phyloP scores from a whole-genome alignment of 192 early-diverging fungal genomes.

The Thamnidium elegans region DNA sequence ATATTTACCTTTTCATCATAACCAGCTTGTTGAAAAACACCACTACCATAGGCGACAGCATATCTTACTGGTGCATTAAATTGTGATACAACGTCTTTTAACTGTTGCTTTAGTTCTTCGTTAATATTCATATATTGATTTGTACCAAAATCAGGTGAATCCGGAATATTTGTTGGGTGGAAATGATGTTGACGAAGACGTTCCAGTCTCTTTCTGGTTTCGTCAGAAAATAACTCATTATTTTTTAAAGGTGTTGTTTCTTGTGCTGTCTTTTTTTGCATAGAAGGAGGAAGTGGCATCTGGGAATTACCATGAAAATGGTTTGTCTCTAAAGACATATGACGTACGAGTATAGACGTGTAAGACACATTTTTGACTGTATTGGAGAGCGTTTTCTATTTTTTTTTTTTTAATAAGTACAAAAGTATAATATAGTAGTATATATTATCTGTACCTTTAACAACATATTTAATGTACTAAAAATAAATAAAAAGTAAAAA shows the following conservation, averaged over 20 bases:
- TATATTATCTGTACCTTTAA: too few relatives aligned
- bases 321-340: slow-evolving; percentile 12
- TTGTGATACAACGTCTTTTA: slow-evolving; percentile 46
- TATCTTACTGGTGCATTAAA: slow-evolving; percentile 65
- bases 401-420: too few relatives aligned
- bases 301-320: neutral
- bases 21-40: slow-evolving; percentile 87
- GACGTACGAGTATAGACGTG: neutral
- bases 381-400: too few relatives aligned
- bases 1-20: slow-evolving; percentile 65
- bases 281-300: slow-evolving; percentile 13
- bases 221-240: slow-evolving; percentile 17
- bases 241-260: neutral
- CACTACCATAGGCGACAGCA: slow-evolving; percentile 94
- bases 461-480: too few relatives aligned
- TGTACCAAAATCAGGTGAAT: slow-evolving; percentile 54
- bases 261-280: slow-evolving; percentile 5
- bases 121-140: slow-evolving; percentile 61
- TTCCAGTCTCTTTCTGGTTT: slow-evolving; percentile 19
- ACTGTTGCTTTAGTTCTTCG: slow-evolving; percentile 44
- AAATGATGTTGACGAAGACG: slow-evolving; percentile 30
- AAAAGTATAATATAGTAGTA: too few relatives aligned
- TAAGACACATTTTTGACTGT: neutral
- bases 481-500: too few relatives aligned
- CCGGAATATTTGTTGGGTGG: slow-evolving; percentile 36